These are phyloP conservation scores for Kwoniella europaea DNA, from an alignment of 768 basidiomycete genomes.

Conservation along the genomic window DNA sequence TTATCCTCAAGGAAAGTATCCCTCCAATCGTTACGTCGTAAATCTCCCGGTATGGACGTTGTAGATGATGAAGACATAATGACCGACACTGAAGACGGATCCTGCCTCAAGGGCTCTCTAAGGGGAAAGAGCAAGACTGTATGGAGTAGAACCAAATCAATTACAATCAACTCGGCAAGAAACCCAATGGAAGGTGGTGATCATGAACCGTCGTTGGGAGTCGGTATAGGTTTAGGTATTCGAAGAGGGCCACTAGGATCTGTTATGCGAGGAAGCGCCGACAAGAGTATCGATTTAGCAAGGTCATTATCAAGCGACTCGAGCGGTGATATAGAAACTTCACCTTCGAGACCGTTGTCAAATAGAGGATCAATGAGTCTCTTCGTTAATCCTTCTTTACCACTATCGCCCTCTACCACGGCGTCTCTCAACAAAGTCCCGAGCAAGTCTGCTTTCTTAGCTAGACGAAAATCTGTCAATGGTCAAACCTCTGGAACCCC, in stretches of 20 bases:
- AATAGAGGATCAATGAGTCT: constrained; percentile 14
- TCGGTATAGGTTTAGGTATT: constrained; percentile 23
- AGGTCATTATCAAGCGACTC: constrained; percentile 36
- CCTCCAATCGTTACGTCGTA: constrained; percentile 3
- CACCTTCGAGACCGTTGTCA: constrained; percentile 31
- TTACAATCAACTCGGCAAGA: not conserved
- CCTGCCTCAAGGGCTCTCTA: not conserved
- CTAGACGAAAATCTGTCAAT: constrained; percentile 29
- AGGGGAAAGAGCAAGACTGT: constrained; percentile 11
- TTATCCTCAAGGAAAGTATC: constrained; percentile 33
- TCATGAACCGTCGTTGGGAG: constrained; percentile 8
- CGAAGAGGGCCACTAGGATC: not conserved
- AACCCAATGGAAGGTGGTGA: constrained; percentile 25
- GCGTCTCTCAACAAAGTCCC: not conserved
- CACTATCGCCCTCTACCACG: constrained; percentile 3
- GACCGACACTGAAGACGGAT: constrained; percentile 34
- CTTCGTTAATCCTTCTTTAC: constrained; percentile 14
- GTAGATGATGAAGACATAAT: constrained; percentile 25
- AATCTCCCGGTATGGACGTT: not conserved
- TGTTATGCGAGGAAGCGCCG: not conserved
- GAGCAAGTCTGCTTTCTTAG: constrained; percentile 16
- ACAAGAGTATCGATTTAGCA: constrained; percentile 15
- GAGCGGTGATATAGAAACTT: constrained; percentile 29
- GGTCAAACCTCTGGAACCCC: not conserved
- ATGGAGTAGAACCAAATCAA: constrained; percentile 3